phyloP scores from a whole-genome alignment of 371 early-diverging fungal genomes.

The Lichtheimia ornata region DNA sequence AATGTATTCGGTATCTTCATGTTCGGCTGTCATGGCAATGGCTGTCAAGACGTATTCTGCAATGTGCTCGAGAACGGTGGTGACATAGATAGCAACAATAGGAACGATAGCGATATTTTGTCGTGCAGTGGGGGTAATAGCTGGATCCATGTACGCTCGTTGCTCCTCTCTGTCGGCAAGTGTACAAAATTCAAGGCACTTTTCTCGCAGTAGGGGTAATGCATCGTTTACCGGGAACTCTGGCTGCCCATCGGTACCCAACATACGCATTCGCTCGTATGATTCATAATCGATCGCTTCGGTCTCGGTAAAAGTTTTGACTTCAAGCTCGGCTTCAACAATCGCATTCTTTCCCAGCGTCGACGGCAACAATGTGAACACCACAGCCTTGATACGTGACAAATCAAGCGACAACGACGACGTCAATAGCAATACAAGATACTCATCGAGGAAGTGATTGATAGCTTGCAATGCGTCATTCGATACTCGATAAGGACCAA shows the following conservation, averaged over 20 bases:
- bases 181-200: slow-evolving; percentile 62
- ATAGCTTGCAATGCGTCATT: slow-evolving; percentile 62
- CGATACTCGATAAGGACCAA: slow-evolving; percentile 63
- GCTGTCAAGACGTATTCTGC: slow-evolving; percentile 61
- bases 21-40: slow-evolving; percentile 62
- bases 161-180: slow-evolving; percentile 53
- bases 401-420: slow-evolving; percentile 55
- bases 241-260: slow-evolving; percentile 20
- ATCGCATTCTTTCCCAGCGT: slow-evolving; percentile 66
- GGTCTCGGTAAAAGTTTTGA: slow-evolving; percentile 62
- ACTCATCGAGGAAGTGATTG: slow-evolving; percentile 66
- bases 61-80: slow-evolving; percentile 65
- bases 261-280: slow-evolving; percentile 45
- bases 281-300: slow-evolving; percentile 49
- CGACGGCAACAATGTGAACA: slow-evolving; percentile 53
- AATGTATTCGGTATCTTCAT: slow-evolving; percentile 62
- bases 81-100: slow-evolving; percentile 67
- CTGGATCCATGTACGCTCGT: background rate
- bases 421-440: slow-evolving; percentile 51
- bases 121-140: background rate
- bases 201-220: slow-evolving; percentile 44
- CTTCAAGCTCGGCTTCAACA: slow-evolving; percentile 66
- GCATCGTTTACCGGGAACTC: slow-evolving; percentile 18
- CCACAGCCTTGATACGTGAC: slow-evolving; percentile 54
- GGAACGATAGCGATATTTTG: slow-evolving; percentile 51